Evolutionary conservation across 345 rosid species (phyloP).

Genomic region (Citrus hindsii): DNA sequence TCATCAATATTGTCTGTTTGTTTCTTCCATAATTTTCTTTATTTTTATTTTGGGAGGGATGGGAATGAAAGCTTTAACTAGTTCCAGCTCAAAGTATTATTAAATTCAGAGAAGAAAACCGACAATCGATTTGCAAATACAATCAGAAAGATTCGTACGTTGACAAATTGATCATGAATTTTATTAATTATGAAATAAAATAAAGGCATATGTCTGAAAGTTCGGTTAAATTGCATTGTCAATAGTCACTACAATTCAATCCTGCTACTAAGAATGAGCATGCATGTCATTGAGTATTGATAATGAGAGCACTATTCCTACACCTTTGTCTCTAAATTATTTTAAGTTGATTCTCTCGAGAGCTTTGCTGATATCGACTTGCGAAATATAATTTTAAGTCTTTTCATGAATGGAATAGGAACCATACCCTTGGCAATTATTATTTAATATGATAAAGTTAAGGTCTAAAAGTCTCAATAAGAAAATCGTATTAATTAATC

Average conservation of each 20-base stretch:
- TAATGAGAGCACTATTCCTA: conserved; percentile 8
- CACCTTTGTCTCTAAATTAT: neutral
- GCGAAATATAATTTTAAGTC: conserved; percentile 3
- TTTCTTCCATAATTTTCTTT: no score
- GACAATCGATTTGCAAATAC: neutral
- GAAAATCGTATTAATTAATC: neutral
- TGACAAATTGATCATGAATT: neutral
- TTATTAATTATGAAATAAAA: neutral
- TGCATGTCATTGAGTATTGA: neutral
- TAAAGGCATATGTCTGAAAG: neutral
- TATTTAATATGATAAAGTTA: conserved; percentile 2
- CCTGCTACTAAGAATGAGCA: no score
- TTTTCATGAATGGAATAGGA: conserved; percentile 27
- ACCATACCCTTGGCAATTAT: neutral
- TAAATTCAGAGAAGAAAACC: neutral
- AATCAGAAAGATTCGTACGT: neutral
- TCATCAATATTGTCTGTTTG: neutral
- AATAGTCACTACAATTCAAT: neutral
- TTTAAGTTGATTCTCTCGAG: neutral
- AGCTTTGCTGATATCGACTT: conserved; percentile 9
- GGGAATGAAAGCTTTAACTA: no score
- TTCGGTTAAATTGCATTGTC: neutral
- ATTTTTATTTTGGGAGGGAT: no score
- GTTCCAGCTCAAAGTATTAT: neutral
- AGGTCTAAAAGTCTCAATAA: conserved; percentile 10